These are phyloP conservation scores for Torulaspora indica DNA, from an alignment of 805 yeast species.

Conservation along the genomic window DNA sequence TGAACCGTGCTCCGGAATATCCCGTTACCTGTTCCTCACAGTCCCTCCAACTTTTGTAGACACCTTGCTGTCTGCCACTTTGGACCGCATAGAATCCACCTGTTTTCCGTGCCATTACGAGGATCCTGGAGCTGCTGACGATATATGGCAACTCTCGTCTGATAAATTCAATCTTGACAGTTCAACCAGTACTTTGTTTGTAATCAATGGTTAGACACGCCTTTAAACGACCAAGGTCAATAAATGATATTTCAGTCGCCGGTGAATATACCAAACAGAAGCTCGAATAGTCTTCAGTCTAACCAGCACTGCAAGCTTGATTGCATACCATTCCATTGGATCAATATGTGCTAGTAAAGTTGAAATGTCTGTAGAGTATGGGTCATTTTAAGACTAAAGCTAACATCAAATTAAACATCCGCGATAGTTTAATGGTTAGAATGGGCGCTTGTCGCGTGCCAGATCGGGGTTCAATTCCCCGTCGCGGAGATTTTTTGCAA, in stretches of 20 bases:
- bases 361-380: too few species aligned
- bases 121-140: neutral
- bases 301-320: neutral
- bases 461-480: slow-evolving; percentile 27
- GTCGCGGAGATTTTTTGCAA: slow-evolving; percentile 19
- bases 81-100: slow-evolving; percentile 49
- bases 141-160: neutral
- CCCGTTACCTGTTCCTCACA: slow-evolving; percentile 53
- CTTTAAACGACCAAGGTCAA: neutral
- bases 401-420: slow-evolving; percentile 8
- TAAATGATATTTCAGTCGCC: neutral
- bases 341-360: too few species aligned
- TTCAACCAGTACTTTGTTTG: neutral
- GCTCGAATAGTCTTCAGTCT: neutral
- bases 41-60: slow-evolving; percentile 56
- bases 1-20: slow-evolving; percentile 50
- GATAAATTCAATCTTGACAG: neutral
- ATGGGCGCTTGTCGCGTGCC: slow-evolving; percentile 27
- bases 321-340: too few species aligned
- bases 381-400: too few species aligned
- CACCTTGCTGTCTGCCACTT: slow-evolving; percentile 51
- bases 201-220: neutral
- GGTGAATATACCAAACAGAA: neutral
- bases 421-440: slow-evolving; percentile 23
- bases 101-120: slow-evolving; percentile 18